phyloP scores from a whole-genome alignment of 176 grass and related monocot genomes.

The Luzula sylvatica region DNA sequence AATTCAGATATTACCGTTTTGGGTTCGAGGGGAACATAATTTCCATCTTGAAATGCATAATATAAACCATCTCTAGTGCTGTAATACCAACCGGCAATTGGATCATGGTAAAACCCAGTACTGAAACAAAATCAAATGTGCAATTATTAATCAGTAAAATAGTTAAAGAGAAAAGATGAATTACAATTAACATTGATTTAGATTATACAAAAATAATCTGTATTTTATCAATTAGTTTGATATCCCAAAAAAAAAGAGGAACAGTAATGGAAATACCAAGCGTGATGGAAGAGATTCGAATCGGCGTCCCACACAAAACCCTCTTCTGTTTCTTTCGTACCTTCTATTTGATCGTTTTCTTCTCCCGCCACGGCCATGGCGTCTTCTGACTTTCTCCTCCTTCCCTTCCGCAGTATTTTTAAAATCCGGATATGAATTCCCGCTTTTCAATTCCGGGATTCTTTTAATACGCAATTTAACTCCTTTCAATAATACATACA shows the following conservation, averaged over 20 bases:
- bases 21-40: conserved; percentile 31
- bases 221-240: too few relatives aligned
- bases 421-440: background rate
- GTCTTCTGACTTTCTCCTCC: background rate
- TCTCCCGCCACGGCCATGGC: background rate
- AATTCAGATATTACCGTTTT: conserved; percentile 18
- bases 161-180: too few relatives aligned
- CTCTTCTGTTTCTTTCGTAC: background rate
- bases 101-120: conserved; percentile 86
- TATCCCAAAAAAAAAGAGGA: background rate
- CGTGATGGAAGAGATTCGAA: conserved; percentile 59
- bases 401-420: conserved; percentile 26
- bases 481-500: too few relatives aligned
- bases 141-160: too few relatives aligned
- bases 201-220: too few relatives aligned
- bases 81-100: conserved; percentile 74
- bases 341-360: background rate
- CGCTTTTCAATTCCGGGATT: too few relatives aligned
- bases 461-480: too few relatives aligned
- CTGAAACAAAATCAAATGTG: conserved; percentile 18
- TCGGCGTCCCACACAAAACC: conserved; percentile 53
- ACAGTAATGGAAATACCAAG: conserved; percentile 23
- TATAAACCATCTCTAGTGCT: conserved; percentile 57
- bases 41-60: conserved; percentile 54
- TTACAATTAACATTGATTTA: too few relatives aligned